Base-by-base conservation (phyloP, 2,329 filamentous ascomycete genomes). In the Zopfia rhizophila region DNA sequence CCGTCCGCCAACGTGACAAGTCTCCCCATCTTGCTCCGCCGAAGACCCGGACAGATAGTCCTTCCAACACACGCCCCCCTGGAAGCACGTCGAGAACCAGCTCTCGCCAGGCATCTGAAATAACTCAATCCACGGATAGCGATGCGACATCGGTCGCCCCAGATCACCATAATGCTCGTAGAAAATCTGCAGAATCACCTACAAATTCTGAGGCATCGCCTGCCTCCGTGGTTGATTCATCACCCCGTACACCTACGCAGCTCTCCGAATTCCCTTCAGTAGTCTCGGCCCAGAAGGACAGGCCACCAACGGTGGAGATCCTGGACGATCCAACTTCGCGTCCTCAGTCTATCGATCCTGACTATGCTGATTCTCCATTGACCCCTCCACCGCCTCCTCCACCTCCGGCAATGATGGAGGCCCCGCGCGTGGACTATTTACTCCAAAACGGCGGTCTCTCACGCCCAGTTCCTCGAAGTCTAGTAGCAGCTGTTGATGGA, bases 371-470 rank as follows among this genome's bases (percentile, higher is more conserved):
- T 80, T 60, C 66, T 0, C 79, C 82, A 0, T 78, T 82, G 1
- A 82, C 79, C 39, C 73, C 82, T 25, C 77, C 77, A 12, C 84
- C 90, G 1, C 90, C 90, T 0, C 91, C 91, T 0, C 91, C 90
- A 1, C 86, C 88, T 1, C 82, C 85, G 56, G 76, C 86, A 38
- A 56, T 81, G 28, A 79, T 82, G 24, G 79, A 87, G 30, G 81
- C 86, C 10, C 93, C 93, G 1, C 84, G 90, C 50, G 91, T 97
- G 13, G 93, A 97, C 68, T 97, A 97, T 67, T 78, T 97, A 13
- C 80, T 97, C 42, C 90, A 94, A 61, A 88, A 97, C 69, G 93
- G 93, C 27, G 93, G 93, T 1, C 75, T 97, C 13, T 72, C 85
- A 16, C 82, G 88, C 31, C 78, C 85, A 1, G 82, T 94, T 0